Evolutionary conservation across 768 basidiomycete species (phyloP).

Genomic region (Leccinum pellstonianum): DNA sequence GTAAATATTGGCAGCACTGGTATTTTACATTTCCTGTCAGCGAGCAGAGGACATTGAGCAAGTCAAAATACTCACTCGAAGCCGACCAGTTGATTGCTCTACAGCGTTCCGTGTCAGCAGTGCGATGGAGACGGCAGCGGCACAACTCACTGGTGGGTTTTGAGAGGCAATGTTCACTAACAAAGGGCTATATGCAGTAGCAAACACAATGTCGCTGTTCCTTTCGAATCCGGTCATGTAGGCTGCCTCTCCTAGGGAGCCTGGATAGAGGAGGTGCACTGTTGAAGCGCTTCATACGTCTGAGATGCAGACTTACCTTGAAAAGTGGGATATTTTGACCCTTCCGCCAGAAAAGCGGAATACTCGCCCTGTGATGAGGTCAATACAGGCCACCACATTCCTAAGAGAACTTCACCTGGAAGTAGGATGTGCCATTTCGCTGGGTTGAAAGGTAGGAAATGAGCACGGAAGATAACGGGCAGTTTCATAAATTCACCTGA

Average conservation of each 20-base stretch:
- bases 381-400: neutral
- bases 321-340: constrained; percentile 50
- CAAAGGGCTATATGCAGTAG: constrained; percentile 57
- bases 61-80: constrained; percentile 47
- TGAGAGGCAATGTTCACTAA: constrained; percentile 43
- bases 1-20: constrained; percentile 39
- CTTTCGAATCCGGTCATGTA: constrained; percentile 67
- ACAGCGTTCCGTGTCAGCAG: neutral
- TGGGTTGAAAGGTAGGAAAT: constrained; percentile 15
- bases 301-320: constrained; percentile 36
- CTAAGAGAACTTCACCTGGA: constrained; percentile 26
- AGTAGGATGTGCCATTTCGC: constrained; percentile 60
- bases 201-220: constrained; percentile 59
- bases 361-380: constrained; percentile 46
- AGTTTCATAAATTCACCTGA: constrained; percentile 6
- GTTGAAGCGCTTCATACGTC: neutral
- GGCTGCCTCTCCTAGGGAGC: constrained; percentile 54
- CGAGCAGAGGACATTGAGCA: neutral
- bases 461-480: neutral
- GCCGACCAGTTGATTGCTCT: constrained; percentile 53
- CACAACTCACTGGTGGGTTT: constrained; percentile 43
- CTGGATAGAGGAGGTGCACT: constrained; percentile 24
- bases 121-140: constrained; percentile 19
- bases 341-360: constrained; percentile 50
- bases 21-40: neutral